A percentile compares a stretch with the other conserved stretches of the same genome.
Evolutionary conservation across 306 rosid species (phyloP).

Genomic region (Pterocarpus macrocarpus): DNA sequence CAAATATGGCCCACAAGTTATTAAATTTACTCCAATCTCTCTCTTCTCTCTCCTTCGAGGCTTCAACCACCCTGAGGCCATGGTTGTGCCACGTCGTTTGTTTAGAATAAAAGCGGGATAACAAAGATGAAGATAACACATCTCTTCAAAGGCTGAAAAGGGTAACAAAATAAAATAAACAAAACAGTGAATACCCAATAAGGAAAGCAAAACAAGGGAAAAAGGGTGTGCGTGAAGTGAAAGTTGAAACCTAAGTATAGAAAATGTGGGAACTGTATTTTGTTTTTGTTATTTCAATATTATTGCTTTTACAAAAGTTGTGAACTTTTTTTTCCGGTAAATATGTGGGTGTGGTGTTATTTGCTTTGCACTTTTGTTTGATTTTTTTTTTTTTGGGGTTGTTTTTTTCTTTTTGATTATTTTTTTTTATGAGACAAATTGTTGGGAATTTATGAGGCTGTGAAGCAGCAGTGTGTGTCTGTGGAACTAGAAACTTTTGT

Average conservation of each 20-base stretch:
- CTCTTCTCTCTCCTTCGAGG: background rate
- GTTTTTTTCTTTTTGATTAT: conserved; percentile 17
- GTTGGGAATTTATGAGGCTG: conserved; percentile 70
- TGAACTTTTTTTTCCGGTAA: background rate
- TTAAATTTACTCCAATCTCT: conserved; percentile 29
- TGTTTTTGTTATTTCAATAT: conserved; percentile 23
- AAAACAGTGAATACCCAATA: conserved; percentile 22
- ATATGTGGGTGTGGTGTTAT: conserved; percentile 55
- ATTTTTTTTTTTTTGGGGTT: conserved; percentile 6
- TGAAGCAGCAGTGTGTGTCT: conserved; percentile 52
- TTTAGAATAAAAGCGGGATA: conserved; percentile 59
- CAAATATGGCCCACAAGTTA: conserved; percentile 47
- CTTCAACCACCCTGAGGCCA: conserved; percentile 58
- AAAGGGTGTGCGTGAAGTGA: background rate
- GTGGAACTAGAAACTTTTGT: conserved; percentile 50
- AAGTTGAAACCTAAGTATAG: background rate
- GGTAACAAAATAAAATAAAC: conserved; percentile 34
- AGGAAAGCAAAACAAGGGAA: background rate
- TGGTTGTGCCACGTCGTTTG: conserved; percentile 71
- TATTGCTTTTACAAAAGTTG: background rate
- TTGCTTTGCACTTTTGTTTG: conserved; percentile 36
- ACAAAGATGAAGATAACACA: conserved; percentile 52
- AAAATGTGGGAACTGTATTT: background rate
- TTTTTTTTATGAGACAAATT: conserved; percentile 45
- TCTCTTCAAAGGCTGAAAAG: background rate